These are phyloP conservation scores for Litsea cubeba DNA, from an alignment of 164 flowering plant species.

Conservation along the genomic window DNA sequence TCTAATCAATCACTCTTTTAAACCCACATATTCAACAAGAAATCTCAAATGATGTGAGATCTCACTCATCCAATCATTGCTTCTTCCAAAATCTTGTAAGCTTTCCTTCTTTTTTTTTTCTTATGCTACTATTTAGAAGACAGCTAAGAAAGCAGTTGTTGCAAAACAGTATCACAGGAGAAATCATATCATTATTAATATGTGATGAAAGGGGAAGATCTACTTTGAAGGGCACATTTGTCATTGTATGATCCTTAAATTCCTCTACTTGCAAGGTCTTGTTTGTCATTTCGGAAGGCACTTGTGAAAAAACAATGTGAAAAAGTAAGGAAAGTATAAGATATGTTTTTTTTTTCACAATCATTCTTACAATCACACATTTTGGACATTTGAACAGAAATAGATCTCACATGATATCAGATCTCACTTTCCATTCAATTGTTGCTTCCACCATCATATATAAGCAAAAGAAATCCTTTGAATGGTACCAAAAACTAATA, in stretches of 20 bases:
- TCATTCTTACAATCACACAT: constrained; percentile 2
- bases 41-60: too few relatives aligned
- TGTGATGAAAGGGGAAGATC: too few relatives aligned
- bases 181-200: not conserved
- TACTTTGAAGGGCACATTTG: not conserved
- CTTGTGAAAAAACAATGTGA: too few relatives aligned
- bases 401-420: not conserved
- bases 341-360: not conserved
- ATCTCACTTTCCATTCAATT: not conserved
- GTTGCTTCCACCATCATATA: constrained; percentile 3
- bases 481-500: constrained; percentile 3
- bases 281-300: not conserved
- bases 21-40: too few relatives aligned
- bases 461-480: not conserved
- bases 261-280: not conserved
- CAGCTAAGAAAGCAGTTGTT: too few relatives aligned
- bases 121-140: too few relatives aligned
- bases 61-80: too few relatives aligned
- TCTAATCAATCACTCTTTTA: too few relatives aligned
- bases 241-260: not conserved
- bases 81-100: too few relatives aligned
- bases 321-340: not conserved
- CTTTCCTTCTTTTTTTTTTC: too few relatives aligned
- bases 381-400: not conserved
- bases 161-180: too few relatives aligned